Conservation (phyloP, 2,329 filamentous ascomycete species). For the Zalaria sp. region DNA sequence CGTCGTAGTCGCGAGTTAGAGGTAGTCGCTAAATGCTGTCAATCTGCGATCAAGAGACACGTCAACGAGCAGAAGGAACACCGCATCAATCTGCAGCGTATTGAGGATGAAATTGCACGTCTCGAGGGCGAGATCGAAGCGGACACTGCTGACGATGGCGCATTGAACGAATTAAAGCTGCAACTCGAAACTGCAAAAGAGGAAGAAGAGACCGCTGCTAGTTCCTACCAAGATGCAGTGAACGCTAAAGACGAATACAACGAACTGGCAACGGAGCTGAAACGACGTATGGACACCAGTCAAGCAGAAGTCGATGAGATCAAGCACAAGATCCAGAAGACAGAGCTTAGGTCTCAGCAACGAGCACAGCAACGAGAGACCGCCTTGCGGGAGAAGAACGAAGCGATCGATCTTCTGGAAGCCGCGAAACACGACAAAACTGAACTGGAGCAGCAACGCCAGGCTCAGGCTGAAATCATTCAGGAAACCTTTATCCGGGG, state of each 20-base stretch:
- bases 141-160: slow-evolving; percentile 40
- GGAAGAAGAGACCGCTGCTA: slow-evolving; percentile 27
- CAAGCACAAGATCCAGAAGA: slow-evolving; percentile 15
- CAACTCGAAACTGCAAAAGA: slow-evolving; percentile 43
- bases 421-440: slow-evolving; percentile 16
- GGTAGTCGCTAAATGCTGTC: slow-evolving; percentile 35
- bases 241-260: slow-evolving; percentile 30
- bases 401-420: slow-evolving; percentile 20
- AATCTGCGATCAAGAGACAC: slow-evolving; percentile 35
- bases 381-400: slow-evolving; percentile 28
- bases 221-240: slow-evolving; percentile 35
- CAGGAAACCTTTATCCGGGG: slow-evolving; percentile 10
- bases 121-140: slow-evolving; percentile 51
- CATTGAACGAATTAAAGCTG: slow-evolving; percentile 26
- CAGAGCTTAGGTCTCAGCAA: slow-evolving; percentile 15
- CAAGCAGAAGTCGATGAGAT: slow-evolving; percentile 12
- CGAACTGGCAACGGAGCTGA: slow-evolving; percentile 16
- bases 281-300: slow-evolving; percentile 17
- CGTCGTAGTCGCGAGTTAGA: slow-evolving; percentile 33
- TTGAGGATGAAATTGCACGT: slow-evolving; percentile 48
- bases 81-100: slow-evolving; percentile 41
- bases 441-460: slow-evolving; percentile 14
- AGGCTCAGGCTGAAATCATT: slow-evolving; percentile 15
- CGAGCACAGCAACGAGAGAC: slow-evolving; percentile 18
- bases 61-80: slow-evolving; percentile 33